These are phyloP conservation scores for Neofusicoccum cordaticola DNA, from an alignment of 2,329 filamentous ascomycete species.

Conservation along the genomic window DNA sequence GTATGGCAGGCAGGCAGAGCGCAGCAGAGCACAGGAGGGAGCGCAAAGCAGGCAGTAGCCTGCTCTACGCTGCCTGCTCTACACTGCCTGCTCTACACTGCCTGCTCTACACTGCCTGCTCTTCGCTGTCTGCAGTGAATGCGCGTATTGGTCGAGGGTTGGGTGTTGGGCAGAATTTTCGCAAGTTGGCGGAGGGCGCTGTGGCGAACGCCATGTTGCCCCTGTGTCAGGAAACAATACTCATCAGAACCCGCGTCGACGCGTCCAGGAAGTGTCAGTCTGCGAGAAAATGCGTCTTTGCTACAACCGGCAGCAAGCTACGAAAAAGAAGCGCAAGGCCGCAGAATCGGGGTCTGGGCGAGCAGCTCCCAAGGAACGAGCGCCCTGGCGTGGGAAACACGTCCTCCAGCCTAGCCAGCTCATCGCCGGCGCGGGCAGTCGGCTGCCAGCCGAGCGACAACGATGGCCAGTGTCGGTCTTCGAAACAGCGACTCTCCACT, in stretches of 20 bases:
- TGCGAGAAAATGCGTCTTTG: not conserved
- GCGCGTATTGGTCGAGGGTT: no score
- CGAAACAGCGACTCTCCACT: slow-evolving; percentile 1
- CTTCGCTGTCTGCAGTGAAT: not conserved
- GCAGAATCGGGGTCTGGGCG: not conserved
- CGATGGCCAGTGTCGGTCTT: not conserved
- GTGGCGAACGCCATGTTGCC: not conserved
- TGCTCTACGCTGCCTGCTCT: not conserved
- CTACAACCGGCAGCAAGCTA: not conserved
- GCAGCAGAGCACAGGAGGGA: no score
- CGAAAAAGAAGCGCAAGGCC: not conserved
- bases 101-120: no score
- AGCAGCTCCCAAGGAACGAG: not conserved
- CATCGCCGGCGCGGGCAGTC: not conserved
- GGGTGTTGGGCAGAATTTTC: not conserved
- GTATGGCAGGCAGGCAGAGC: no score
- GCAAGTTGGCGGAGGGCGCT: no score
- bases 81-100: no score
- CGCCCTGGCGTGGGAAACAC: not conserved
- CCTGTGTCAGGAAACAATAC: not conserved
- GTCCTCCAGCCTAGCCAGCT: not conserved
- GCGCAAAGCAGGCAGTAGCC: no score
- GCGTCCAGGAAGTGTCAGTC: not conserved
- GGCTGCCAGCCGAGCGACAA: not conserved
- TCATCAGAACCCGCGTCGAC: not conserved